Conservation (phyloP, 2,329 filamentous ascomycete genomes). For the Colletotrichum sp. region DNA sequence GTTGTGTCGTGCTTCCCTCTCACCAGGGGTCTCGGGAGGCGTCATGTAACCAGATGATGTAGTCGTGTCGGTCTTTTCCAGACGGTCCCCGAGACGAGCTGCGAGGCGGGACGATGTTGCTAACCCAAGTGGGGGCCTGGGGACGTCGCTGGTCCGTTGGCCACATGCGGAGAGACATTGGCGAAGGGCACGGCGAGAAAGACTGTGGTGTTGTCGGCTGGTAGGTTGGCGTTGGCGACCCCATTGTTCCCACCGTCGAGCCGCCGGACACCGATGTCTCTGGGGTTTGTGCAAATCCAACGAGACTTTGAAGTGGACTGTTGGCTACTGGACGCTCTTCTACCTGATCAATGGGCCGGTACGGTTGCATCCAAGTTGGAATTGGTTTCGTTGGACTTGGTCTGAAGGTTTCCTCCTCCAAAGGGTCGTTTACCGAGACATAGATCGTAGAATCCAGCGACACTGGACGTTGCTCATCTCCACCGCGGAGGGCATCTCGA, state of each 20-base stretch:
- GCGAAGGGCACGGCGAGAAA: neutral
- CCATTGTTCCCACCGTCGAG: neutral
- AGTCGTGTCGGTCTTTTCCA: conserved; percentile 25
- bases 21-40: conserved; percentile 31
- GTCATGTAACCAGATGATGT: conserved; percentile 33
- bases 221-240: neutral
- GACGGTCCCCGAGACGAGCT: conserved; percentile 11
- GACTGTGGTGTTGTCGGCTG: neutral
- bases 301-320: neutral
- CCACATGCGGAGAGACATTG: neutral
- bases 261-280: neutral
- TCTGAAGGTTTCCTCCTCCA: conserved; percentile 50
- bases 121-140: conserved; percentile 33
- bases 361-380: conserved; percentile 49
- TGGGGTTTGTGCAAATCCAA: neutral
- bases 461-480: neutral
- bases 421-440: conserved; percentile 54
- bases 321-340: neutral
- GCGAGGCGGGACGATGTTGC: conserved; percentile 38
- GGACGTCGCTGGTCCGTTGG: neutral
- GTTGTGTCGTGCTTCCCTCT: neutral
- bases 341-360: conserved; percentile 11
- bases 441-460: conserved; percentile 44
- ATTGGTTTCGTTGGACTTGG: conserved; percentile 57
- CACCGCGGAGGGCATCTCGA: neutral